A percentile compares a stretch with the other conserved stretches of the same genome.
Evolutionary conservation across 768 basidiomycete genomes (phyloP).

Genomic region (Agaricus sinodeliciosus): DNA sequence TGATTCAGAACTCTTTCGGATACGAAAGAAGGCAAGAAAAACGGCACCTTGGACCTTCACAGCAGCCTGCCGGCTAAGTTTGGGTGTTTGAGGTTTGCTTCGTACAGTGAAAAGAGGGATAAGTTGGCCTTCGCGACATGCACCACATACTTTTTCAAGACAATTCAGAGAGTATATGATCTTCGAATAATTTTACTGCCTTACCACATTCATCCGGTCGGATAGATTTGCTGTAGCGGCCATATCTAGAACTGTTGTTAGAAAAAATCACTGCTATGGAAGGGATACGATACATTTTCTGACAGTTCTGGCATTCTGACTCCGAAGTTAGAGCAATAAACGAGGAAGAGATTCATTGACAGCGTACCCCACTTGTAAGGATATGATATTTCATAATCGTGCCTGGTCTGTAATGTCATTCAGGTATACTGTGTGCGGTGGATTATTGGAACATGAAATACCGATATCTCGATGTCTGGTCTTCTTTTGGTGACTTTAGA

Average conservation of each 20-base stretch:
- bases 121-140: constrained; percentile 54
- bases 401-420: constrained; percentile 44
- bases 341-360: not conserved
- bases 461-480: constrained; percentile 68
- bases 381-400: constrained; percentile 71
- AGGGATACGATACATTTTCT: constrained; percentile 42
- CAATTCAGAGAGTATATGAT: not conserved
- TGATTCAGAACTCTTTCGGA: not conserved
- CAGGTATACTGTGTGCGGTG: not conserved
- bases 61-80: constrained; percentile 38
- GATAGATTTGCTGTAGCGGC: constrained; percentile 70
- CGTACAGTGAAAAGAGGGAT: constrained; percentile 41
- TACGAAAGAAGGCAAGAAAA: not conserved
- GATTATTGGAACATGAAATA: constrained; percentile 18
- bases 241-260: constrained; percentile 41
- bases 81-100: constrained; percentile 26
- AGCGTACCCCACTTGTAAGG: constrained; percentile 68
- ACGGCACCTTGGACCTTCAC: constrained; percentile 36
- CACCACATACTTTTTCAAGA: constrained; percentile 49
- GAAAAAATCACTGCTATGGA: not conserved
- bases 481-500: constrained; percentile 58
- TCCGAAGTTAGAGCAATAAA: constrained; percentile 8
- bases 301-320: constrained; percentile 57
- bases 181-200: constrained; percentile 16
- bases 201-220: constrained; percentile 55